Conservation (phyloP, 148 eudicot genomes). For the Agrostemma githago region DNA sequence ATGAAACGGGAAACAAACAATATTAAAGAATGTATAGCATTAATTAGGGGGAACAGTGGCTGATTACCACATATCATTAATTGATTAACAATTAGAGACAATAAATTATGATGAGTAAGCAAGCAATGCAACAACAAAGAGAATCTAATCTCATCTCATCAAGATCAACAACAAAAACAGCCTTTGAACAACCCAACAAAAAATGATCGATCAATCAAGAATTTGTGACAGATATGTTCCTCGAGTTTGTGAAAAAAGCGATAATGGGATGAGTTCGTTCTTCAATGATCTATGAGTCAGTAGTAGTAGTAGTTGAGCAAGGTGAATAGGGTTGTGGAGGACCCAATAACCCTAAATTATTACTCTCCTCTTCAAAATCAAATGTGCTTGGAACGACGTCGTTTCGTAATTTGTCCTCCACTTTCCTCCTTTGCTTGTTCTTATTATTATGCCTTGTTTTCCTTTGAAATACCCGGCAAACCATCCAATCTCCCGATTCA, state of each 20-base stretch:
- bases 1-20: too few species aligned
- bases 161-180: neutral
- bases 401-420: neutral
- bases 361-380: slow-evolving; percentile 20
- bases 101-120: neutral
- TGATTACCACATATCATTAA: neutral
- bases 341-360: slow-evolving; percentile 5
- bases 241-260: too few species aligned
- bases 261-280: neutral
- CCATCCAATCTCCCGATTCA: slow-evolving; percentile 38
- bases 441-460: slow-evolving; percentile 20
- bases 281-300: neutral
- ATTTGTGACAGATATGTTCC: too few species aligned
- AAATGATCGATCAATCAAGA: neutral
- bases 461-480: slow-evolving; percentile 35
- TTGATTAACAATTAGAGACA: slow-evolving; percentile 3
- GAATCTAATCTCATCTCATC: neutral
- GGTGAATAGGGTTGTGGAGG: slow-evolving; percentile 31
- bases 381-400: slow-evolving; percentile 6
- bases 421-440: neutral
- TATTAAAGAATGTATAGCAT: neutral
- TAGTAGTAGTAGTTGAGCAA: slow-evolving; percentile 8
- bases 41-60: neutral
- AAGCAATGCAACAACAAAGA: neutral
- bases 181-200: neutral